Conservation (phyloP, 768 basidiomycete species). For the Phallus indusiatus region DNA sequence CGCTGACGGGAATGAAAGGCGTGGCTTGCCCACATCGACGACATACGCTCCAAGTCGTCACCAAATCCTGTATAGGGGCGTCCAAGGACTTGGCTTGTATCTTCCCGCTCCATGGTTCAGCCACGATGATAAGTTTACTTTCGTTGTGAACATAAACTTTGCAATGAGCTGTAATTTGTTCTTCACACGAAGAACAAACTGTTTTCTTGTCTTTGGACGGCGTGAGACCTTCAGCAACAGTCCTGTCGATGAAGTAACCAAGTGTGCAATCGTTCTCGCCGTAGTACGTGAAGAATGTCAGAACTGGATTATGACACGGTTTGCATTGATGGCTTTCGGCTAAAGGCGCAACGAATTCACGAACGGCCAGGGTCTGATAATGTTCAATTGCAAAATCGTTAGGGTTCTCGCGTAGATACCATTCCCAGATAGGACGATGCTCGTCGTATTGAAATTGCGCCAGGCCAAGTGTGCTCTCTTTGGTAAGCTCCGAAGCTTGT, state of each 20-base stretch:
- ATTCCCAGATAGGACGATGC: constrained; percentile 87
- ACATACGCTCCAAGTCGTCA: constrained; percentile 91
- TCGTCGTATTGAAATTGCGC: constrained; percentile 79
- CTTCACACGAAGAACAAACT: constrained; percentile 72
- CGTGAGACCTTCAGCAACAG: constrained; percentile 55
- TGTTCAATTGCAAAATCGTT: constrained; percentile 88
- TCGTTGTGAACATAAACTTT: constrained; percentile 88
- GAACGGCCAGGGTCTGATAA: constrained; percentile 80
- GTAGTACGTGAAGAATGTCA: constrained; percentile 79
- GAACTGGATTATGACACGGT: constrained; percentile 43
- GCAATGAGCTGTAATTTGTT: constrained; percentile 75
- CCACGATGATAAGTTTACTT: constrained; percentile 70
- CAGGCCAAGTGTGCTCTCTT: constrained; percentile 62
- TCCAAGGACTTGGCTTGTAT: constrained; percentile 40
- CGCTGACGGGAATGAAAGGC: constrained; percentile 80
- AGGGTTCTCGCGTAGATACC: constrained; percentile 80
- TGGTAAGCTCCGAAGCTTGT: constrained; percentile 56
- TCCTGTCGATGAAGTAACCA: constrained; percentile 85
- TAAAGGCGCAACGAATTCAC: constrained; percentile 72
- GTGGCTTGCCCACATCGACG: constrained; percentile 68
- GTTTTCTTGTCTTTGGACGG: constrained; percentile 68
- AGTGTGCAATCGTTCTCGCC: constrained; percentile 88
- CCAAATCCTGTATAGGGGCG: constrained; percentile 55
- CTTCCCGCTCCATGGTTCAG: constrained; percentile 82
- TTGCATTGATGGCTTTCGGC: constrained; percentile 64